Evolutionary conservation across 805 yeast species (phyloP).

Genomic region (Zygosaccharomyces siamensis): DNA sequence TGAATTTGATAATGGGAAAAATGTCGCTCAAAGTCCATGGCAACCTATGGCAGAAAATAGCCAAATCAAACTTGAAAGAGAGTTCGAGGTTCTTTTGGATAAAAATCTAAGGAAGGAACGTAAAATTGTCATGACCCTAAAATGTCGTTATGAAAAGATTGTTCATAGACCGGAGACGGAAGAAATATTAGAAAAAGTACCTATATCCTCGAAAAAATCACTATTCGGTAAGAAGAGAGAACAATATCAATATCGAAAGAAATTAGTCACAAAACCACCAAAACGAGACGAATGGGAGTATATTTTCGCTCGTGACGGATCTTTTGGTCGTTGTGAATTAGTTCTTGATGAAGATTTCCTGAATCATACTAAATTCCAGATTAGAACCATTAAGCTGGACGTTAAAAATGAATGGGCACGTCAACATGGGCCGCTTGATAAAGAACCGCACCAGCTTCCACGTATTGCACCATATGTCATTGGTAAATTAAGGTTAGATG

Average conservation of each 20-base stretch:
- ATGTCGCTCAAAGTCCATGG: constrained; percentile 64
- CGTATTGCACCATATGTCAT: constrained; percentile 50
- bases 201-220: constrained; percentile 35
- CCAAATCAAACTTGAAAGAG: constrained; percentile 50
- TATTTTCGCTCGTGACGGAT: constrained; percentile 77
- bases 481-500: constrained; percentile 62
- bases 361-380: constrained; percentile 12
- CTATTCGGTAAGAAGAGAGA: constrained; percentile 32
- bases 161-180: constrained; percentile 41
- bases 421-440: constrained; percentile 9
- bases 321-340: constrained; percentile 76
- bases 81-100: constrained; percentile 57
- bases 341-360: constrained; percentile 30
- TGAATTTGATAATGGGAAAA: constrained; percentile 73
- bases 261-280: constrained; percentile 47
- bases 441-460: constrained; percentile 16
- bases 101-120: constrained; percentile 35
- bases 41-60: constrained; percentile 29
- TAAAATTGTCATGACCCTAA: constrained; percentile 68
- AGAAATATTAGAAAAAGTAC: constrained; percentile 57
- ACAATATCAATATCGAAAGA: constrained; percentile 36
- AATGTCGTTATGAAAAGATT: constrained; percentile 50
- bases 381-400: constrained; percentile 9
- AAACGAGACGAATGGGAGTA: constrained; percentile 54
- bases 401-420: constrained; percentile 71